Base-by-base conservation (phyloP, 2,329 filamentous ascomycete species). In the Dryadomyces quercus-mongolicae region DNA sequence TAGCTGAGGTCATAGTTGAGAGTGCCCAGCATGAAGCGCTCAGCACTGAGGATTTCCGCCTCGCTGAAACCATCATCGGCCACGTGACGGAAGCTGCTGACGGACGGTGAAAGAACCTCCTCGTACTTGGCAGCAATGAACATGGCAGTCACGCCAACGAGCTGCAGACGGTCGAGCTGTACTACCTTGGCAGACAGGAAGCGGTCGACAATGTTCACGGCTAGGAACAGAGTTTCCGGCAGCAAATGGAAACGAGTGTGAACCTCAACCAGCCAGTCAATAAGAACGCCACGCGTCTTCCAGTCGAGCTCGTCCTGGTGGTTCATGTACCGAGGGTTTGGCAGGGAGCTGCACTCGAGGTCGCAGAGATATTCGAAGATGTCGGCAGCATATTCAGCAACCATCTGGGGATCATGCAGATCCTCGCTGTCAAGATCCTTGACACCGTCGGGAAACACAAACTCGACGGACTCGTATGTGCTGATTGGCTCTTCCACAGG, bases 121-220 rank as follows among this genome's bases (percentile, higher is more conserved):
- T 98, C 92, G 68, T 97, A 98, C 74, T 98, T 98, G 65, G 92
- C 94, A 13, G 93, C 93, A 65, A 97, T 95, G 75, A 97, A 97
- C 93, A 98, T 97, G 69, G 92, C 93, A 22, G 93, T 95, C 64
- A 97, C 91, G 65, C 93, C 93, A 56, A 98, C 93, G 9, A 98
- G 80, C 71, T 98, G 93, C 6, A 98, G 84, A 58, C 91, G 90
- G 68, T 97, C 92, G 49, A 98, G 83, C 71, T 95, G 89, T 48
- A 98, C 93, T 36, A 96, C 86, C 75, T 97, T 96, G 65, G 84
- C 82, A 0, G 92, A 96, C 49, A 98, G 81, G 75, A 97, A 98
- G 57, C 93, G 91, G 69, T 98, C 93, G 66, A 97, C 94, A 68
- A 97, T 90, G 78, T 97, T 98, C 77, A 96, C 88, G 48, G 91